Evolutionary conservation across 305 asterid genomes (phyloP), one percentile per base, ranked within the genome.

Genomic region (Fraxinus baroniana): DNA sequence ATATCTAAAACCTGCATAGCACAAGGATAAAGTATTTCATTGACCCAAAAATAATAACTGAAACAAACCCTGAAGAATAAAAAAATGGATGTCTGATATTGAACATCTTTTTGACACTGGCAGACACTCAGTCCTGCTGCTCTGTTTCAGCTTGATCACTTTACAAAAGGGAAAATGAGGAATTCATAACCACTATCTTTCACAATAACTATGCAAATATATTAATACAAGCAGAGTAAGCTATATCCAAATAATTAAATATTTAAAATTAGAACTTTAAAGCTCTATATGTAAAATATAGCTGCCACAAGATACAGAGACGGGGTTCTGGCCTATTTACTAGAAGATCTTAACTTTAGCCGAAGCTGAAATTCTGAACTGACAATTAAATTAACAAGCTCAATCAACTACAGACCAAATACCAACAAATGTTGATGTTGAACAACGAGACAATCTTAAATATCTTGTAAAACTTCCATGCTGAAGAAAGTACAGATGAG

Each of bases 1-100:
- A 93, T 94, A 80, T 93, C 97, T 87, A 93, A 81, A 64, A 93
- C 97, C 97, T 93, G 91, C 78, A 52, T 5, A 24, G 26, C 75
- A 72, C 37, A 36, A 26, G 70, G 13, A 7, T 4, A 20, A 12
- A 83, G n/a, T 17, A 35, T 60, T 44, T 35, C 18, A 30, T 70
- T 22, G 32, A 24, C 75, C 36, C 64, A 37, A 66, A 62, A 10
- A 49, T 8, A 37, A 76, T 5, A 41, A 71, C 22, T 57, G 5
- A 41, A n/a, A 35, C 20, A 5, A 74, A 74, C 6, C 52, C 46
- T 17, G 3, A 74, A 33, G 3, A 36, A 24, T 8, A 10, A 10
- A 22, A 66, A 26, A 20, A 9, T 0, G 5, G 37, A 66, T 66
- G 37, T 12, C 37, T 36, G 1, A 66, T 4, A 66, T 66, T 35